Base-by-base conservation (phyloP, 805 yeast genomes). In the Trichomonascus vanleenenianus region DNA sequence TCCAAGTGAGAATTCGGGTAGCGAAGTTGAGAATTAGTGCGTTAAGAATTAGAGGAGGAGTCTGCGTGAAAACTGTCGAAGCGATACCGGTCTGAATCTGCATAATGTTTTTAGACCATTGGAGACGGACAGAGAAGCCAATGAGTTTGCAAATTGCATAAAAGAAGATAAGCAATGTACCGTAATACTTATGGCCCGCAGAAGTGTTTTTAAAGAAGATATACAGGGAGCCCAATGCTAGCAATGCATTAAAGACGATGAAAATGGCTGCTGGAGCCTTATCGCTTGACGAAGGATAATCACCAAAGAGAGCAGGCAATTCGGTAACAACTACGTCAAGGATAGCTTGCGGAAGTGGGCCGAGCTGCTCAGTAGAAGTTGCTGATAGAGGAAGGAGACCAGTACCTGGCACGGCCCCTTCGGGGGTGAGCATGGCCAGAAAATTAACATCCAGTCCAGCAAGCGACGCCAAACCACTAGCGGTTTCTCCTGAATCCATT, bases 1-100 rank as follows among this genome's bases (percentile, higher is more conserved):
- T 70, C 85, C 87, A 81, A 4, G 86, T 80, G 62, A 81, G 81
- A 18, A 83, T 66, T 59, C 91, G 74, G 59, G 82, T 88, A 3
- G 85, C 85, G 43, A 83, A 63, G 18, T 81, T 73, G 60, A 81
- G 68, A 57, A 79, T 80, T 56, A 78, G 69, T 2, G 82, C 72
- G 30, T 78, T 76, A 38, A 83, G 58, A 22, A 78, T 57, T n/a
- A 80, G 74, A 14, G 78, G 71, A 2, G 87, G 79, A 8, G 79
- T 64, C 51, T 78, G 71, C 22, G 75, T 57, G 42, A 83, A 71
- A 22, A 80, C 78, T 38, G 72, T 75, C 2, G 78, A 70, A 2
- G 82, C 71, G 41, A 83, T 66, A 32, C 85, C 91, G 22, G 65
- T 50, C 14, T 65, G 59, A 30, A 79, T 56, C 27, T 57, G 57